Evolutionary conservation across 2,329 filamentous ascomycete genomes (phyloP), one percentile per base, ranked within the genome.

Genomic region (Dryadomyces quercus-mongolicae): DNA sequence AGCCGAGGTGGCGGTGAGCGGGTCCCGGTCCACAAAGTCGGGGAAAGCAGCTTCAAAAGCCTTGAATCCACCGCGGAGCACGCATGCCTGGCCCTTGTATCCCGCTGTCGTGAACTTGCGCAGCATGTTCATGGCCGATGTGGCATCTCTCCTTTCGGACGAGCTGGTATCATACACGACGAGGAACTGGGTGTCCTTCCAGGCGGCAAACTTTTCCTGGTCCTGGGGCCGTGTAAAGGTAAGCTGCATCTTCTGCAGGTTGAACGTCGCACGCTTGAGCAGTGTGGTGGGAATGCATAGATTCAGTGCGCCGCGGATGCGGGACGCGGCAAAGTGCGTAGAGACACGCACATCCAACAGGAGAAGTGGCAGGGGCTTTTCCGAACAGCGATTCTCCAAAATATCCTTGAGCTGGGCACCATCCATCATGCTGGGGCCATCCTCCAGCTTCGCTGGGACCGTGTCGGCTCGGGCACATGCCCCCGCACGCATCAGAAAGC

Each of bases 201-300:
- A 97, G 42, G 76, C 75, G 18, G 85, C 76, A 63, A 98, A 96
- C 56, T 76, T 85, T 10, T 74, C 74, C 59, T 85, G 83, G 56
- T 92, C 84, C 2, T 75, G 70, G 7, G 85, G 79, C 15, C 78
- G 79, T 57, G 88, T 85, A 65, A 98, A 94, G 0, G 89, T 96
- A 57, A 91, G 86, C 60, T 88, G 82, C 36, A 98, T 74, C 65
- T 94, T 96, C 58, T 90, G 77, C 13, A 95, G 79, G 61, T 92
- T 92, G 68, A 94, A 97, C 0, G 90, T 94, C 0, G 88, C 84
- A 51, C 93, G 78, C 68, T 97, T 97, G 18, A 98, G 71, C 15
- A 98, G 72, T 0, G 92, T 97, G 0, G 93, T 97, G 0, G 93
- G 93, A 57, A 97, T 95, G 65, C 93, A 97, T 5, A 98, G 74